Conservation (phyloP, 257 asterid genomes). For the Solanum sitiens region DNA sequence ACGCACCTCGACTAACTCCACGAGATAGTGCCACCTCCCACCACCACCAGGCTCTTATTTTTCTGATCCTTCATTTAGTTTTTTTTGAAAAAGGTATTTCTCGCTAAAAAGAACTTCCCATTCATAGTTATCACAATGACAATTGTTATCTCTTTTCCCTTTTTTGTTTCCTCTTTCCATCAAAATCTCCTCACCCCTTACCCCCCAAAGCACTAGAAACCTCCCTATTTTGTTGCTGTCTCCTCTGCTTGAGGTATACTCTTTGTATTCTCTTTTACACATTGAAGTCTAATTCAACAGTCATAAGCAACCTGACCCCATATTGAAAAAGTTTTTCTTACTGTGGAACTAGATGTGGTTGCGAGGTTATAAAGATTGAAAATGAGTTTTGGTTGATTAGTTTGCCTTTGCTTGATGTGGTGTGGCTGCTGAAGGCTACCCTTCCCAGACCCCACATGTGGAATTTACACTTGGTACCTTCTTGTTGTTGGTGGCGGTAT, state of each 20-base stretch:
- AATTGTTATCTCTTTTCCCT: neutral
- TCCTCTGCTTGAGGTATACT: neutral
- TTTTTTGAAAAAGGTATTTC: neutral
- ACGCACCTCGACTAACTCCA: neutral
- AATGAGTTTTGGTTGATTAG: neutral
- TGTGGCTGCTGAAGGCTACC: neutral
- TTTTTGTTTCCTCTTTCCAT: neutral
- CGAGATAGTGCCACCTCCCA: neutral
- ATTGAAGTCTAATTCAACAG: neutral
- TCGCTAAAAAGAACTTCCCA: neutral
- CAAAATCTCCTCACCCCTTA: neutral
- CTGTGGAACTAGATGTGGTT: neutral
- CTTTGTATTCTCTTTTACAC: neutral
- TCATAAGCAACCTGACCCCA: neutral
- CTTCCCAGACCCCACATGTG: neutral
- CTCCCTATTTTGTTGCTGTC: neutral
- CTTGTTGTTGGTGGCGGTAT: neutral
- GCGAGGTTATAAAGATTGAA: neutral
- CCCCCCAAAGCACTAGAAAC: neutral
- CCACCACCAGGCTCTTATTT: neutral
- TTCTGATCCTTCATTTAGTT: neutral
- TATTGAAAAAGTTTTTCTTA: neutral
- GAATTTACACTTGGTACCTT: neutral
- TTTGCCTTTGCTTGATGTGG: neutral
- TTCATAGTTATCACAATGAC: neutral